These are phyloP conservation scores for Prunus kanzakura DNA, from an alignment of 306 rosid genomes.

Conservation along the genomic window DNA sequence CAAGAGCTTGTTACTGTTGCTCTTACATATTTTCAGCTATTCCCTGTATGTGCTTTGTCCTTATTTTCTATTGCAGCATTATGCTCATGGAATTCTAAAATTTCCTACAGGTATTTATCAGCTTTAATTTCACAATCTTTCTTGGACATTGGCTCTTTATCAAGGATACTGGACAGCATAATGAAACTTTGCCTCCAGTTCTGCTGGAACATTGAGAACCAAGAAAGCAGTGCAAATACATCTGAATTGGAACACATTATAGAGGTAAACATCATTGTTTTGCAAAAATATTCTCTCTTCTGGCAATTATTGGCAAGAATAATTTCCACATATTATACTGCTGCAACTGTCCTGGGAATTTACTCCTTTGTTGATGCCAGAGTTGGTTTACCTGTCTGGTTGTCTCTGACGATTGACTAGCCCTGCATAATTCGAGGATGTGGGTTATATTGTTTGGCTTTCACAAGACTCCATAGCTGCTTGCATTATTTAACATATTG, in stretches of 20 bases:
- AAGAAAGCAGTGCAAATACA: constrained; percentile 67
- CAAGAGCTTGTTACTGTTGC: constrained; percentile 3
- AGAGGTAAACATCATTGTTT: constrained; percentile 43
- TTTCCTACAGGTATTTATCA: constrained; percentile 62
- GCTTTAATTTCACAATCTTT: constrained; percentile 94
- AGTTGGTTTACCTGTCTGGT: no score
- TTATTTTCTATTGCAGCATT: neutral
- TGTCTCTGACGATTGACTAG: neutral
- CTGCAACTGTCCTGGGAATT: neutral
- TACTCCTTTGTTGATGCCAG: neutral
- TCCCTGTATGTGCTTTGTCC: neutral
- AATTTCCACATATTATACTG: neutral
- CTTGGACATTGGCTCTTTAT: constrained; percentile 95
- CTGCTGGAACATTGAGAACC: constrained; percentile 92
- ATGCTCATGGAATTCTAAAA: constrained; percentile 5
- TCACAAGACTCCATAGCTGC: neutral
- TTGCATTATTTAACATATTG: neutral
- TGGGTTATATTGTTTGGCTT: no score
- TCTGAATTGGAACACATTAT: constrained; percentile 83
- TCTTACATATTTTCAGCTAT: neutral
- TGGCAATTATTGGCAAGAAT: neutral
- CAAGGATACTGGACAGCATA: constrained; percentile 91
- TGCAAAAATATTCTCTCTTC: neutral
- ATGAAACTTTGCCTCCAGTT: constrained; percentile 95
- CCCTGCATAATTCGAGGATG: neutral